Conservation (phyloP, 2,329 filamentous ascomycete species). For the Eutypa lata region DNA sequence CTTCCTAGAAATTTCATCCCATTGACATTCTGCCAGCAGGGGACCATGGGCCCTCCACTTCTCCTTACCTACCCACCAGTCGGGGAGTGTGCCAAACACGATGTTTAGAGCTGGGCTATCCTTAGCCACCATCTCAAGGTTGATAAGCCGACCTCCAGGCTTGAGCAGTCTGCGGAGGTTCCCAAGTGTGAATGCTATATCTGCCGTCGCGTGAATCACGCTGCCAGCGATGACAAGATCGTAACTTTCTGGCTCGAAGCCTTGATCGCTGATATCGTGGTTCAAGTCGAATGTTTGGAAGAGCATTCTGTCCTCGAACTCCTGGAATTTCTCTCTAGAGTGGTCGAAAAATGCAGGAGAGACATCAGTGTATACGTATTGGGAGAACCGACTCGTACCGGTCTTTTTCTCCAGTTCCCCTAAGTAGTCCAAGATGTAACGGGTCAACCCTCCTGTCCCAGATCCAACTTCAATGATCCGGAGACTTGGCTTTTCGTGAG, state of each 20-base stretch:
- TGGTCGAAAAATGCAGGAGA: slow-evolving; percentile 6
- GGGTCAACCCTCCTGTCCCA: slow-evolving; percentile 10
- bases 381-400: slow-evolving; percentile 5
- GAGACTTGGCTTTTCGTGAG: slow-evolving; percentile 10
- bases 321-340: slow-evolving; percentile 3
- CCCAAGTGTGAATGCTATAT: slow-evolving; percentile 6
- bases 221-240: slow-evolving; percentile 13
- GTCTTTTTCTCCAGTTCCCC: background rate
- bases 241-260: slow-evolving; percentile 2
- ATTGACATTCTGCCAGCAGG: slow-evolving; percentile 2
- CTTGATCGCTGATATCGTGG: slow-evolving; percentile 7
- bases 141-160: slow-evolving; percentile 15
- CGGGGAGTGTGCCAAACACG: slow-evolving; percentile 15
- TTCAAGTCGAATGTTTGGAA: slow-evolving; percentile 18
- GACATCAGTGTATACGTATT: slow-evolving; percentile 16
- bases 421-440: slow-evolving; percentile 2
- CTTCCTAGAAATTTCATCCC: slow-evolving; percentile 6
- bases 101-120: slow-evolving; percentile 5
- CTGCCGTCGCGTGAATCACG: slow-evolving; percentile 11
- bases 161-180: slow-evolving; percentile 10
- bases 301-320: slow-evolving; percentile 4
- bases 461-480: slow-evolving; percentile 15
- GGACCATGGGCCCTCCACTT: slow-evolving; percentile 5
- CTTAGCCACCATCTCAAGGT: slow-evolving; percentile 5
- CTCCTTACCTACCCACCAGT: slow-evolving; percentile 12